Conservation (phyloP, 805 yeast species). For the Barnettozyma wickerhamii region DNA sequence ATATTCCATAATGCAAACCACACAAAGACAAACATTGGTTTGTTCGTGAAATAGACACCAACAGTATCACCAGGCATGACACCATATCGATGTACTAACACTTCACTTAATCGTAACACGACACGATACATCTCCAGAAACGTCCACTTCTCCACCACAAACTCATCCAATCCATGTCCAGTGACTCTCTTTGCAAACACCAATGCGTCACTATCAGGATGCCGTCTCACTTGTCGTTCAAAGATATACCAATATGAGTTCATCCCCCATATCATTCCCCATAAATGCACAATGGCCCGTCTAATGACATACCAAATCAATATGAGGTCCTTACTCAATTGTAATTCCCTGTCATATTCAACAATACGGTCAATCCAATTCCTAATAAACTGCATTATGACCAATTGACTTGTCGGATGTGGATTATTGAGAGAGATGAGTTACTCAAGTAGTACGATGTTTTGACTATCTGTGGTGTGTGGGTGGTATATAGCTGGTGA, state of each 20-base stretch:
- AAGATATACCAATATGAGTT: conserved; percentile 65
- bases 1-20: conserved; percentile 90
- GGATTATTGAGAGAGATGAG: too few relatives aligned
- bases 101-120: conserved; percentile 60
- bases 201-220: conserved; percentile 55
- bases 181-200: conserved; percentile 43
- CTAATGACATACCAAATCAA: conserved; percentile 20
- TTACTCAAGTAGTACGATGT: too few relatives aligned
- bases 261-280: conserved; percentile 7
- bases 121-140: conserved; percentile 65
- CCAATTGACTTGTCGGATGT: not conserved
- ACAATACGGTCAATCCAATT: not conserved
- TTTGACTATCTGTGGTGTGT: too few relatives aligned
- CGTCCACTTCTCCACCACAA: conserved; percentile 57
- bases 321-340: conserved; percentile 13
- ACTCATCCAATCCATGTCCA: conserved; percentile 47
- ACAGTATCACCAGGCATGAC: conserved; percentile 64
- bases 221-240: conserved; percentile 46
- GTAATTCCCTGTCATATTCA: conserved; percentile 4
- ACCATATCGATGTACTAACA: conserved; percentile 59
- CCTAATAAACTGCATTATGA: too few relatives aligned
- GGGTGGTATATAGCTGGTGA: too few relatives aligned
- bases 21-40: conserved; percentile 71
- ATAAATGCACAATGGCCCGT: conserved; percentile 16
- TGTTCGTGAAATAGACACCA: conserved; percentile 75